Percentiles rank a stretch among this genome's conserved stretches.
Conservation (phyloP, 2,329 filamentous ascomycete genomes). For the Aspergillus sclerotialis region DNA sequence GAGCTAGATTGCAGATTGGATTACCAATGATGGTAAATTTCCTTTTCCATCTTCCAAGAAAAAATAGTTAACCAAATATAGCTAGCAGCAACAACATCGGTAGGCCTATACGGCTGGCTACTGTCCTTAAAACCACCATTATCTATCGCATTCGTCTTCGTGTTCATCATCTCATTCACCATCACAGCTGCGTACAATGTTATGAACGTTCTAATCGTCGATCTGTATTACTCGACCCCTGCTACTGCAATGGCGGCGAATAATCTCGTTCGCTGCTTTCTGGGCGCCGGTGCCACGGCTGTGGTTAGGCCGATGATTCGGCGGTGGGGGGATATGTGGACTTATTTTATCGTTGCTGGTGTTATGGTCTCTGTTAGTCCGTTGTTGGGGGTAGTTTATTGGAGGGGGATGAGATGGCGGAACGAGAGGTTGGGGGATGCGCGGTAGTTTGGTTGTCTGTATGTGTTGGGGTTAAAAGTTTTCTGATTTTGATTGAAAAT, state of each 20-base stretch:
- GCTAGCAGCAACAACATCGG: constrained; percentile 8
- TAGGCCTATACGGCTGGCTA: constrained; percentile 8
- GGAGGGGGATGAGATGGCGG: constrained; percentile 14
- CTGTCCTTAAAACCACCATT: constrained; percentile 13
- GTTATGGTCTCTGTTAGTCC: constrained; percentile 7
- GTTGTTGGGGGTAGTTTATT: constrained; percentile 14
- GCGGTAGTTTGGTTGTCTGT: neutral
- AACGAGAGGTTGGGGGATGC: constrained; percentile 1
- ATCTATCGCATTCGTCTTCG: constrained; percentile 18
- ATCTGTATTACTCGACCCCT: constrained; percentile 28
- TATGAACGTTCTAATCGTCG: constrained; percentile 40
- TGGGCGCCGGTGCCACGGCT: constrained; percentile 24
- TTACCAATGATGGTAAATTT: constrained; percentile 29
- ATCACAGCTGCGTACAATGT: constrained; percentile 36
- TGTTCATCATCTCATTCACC: constrained; percentile 30
- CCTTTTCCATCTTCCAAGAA: constrained; percentile 20
- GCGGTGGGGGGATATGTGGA: constrained; percentile 8
- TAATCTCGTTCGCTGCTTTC: constrained; percentile 26
- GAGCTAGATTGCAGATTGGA: constrained; percentile 34
- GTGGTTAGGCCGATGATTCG: constrained; percentile 16
- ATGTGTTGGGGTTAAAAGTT: neutral
- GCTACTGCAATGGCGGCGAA: constrained; percentile 27
- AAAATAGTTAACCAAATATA: constrained; percentile 37
- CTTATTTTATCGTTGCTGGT: constrained; percentile 11
- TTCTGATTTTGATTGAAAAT: too few species aligned